Evolutionary conservation across 768 basidiomycete genomes (phyloP).

Genomic region (Lactifluus rugatus): DNA sequence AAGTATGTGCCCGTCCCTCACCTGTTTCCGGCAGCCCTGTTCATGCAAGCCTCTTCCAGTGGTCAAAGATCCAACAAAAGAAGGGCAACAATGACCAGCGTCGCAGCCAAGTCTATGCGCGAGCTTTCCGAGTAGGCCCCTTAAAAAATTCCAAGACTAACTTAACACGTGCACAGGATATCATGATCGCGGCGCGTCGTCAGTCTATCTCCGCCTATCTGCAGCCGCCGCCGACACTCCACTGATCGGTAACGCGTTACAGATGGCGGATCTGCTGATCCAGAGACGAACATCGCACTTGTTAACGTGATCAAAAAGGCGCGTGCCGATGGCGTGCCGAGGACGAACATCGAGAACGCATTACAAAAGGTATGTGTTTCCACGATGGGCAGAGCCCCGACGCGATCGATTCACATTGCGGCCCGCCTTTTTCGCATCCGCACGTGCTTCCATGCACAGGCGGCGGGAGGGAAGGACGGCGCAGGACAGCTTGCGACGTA

Average conservation of each 20-base stretch:
- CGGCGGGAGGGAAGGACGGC: slow-evolving; percentile 9
- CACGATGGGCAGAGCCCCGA: neutral
- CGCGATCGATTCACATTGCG: neutral
- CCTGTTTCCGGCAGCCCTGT: neutral
- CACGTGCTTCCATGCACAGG: neutral
- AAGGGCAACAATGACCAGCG: slow-evolving; percentile 16
- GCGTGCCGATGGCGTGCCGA: slow-evolving; percentile 16
- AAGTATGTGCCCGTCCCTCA: slow-evolving; percentile 1
- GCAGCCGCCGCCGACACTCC: neutral
- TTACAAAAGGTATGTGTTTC: slow-evolving; percentile 14
- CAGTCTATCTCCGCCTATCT: neutral
- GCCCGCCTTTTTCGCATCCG: too few species aligned
- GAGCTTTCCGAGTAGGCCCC: slow-evolving; percentile 13
- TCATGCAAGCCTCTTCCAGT: neutral
- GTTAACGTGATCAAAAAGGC: slow-evolving; percentile 15
- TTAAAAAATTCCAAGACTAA: too few species aligned
- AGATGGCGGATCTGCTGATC: slow-evolving; percentile 17
- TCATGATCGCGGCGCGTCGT: slow-evolving; percentile 18
- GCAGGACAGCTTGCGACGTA: slow-evolving; percentile 11
- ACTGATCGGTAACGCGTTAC: neutral
- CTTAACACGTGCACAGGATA: slow-evolving; percentile 12
- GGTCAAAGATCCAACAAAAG: slow-evolving; percentile 20
- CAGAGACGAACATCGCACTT: slow-evolving; percentile 14
- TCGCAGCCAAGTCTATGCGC: slow-evolving; percentile 13
- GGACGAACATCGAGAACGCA: slow-evolving; percentile 18